Percentiles rank a stretch among this genome's conserved stretches.
These are phyloP conservation scores for Ceratopteris richardii DNA, from an alignment of 75 land plant genomes.

Conservation along the genomic window DNA sequence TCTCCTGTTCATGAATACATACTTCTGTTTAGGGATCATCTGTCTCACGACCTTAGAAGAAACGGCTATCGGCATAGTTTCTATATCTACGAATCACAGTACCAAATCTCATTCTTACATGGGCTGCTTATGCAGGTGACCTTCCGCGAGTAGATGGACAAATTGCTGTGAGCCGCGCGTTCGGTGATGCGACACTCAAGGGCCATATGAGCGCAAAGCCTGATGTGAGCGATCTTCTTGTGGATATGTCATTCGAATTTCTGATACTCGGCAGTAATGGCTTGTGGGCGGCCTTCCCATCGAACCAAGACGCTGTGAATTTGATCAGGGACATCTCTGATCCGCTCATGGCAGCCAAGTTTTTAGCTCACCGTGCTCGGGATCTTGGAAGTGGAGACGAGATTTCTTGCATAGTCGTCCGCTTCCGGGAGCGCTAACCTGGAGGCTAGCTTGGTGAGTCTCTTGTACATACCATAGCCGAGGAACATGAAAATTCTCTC, in stretches of 20 bases:
- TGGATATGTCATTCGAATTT: constrained; percentile 20
- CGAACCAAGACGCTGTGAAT: constrained; percentile 29
- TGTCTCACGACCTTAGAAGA: too few species aligned
- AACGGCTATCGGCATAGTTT: too few species aligned
- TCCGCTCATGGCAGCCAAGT: constrained; percentile 22
- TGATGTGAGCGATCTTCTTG: constrained; percentile 16
- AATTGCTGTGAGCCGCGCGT: constrained; percentile 9
- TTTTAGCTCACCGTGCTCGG: constrained; percentile 18
- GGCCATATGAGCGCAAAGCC: constrained; percentile 37
- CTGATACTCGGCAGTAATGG: constrained; percentile 35
- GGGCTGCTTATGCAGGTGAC: background rate
- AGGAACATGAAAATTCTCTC: too few species aligned
- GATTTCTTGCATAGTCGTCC: constrained; percentile 10
- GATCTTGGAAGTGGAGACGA: constrained; percentile 24
- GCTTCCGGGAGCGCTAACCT: constrained; percentile 2
- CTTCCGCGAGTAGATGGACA: background rate
- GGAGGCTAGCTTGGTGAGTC: too few species aligned
- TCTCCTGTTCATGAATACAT: too few species aligned
- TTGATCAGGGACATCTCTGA: constrained; percentile 5
- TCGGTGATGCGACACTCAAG: constrained; percentile 32
- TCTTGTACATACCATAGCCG: too few species aligned
- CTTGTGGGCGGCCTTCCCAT: constrained; percentile 20
- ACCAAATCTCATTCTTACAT: too few species aligned
- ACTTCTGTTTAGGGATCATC: too few species aligned
- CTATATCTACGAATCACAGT: too few species aligned